phyloP scores from a whole-genome alignment of 805 yeast species.

The Saccharomycopsis sp. region DNA sequence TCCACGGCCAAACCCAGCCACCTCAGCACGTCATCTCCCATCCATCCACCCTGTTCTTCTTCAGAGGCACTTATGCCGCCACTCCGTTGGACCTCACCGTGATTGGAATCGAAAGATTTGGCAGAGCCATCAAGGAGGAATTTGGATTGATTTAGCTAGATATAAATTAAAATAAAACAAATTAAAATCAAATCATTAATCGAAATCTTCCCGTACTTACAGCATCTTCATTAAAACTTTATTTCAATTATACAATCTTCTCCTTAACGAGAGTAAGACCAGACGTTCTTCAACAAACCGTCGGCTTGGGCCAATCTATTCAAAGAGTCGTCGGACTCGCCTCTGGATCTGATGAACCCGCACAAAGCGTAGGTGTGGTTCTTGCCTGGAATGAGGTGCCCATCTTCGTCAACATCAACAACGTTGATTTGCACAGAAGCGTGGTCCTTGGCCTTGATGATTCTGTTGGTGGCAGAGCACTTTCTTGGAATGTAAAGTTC shows the following conservation, averaged over 20 bases:
- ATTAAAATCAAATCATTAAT: too few relatives aligned
- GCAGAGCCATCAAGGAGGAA: slow-evolving; percentile 51
- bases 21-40: slow-evolving; percentile 44
- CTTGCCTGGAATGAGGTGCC: slow-evolving; percentile 86
- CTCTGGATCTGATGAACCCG: slow-evolving; percentile 97
- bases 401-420: slow-evolving; percentile 96
- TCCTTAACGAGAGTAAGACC: slow-evolving; percentile 91
- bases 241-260: too few relatives aligned
- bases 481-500: slow-evolving; percentile 99
- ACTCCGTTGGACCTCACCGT: slow-evolving; percentile 59
- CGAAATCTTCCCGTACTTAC: too few relatives aligned
- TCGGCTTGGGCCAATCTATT: slow-evolving; percentile 99
- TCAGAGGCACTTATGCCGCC: slow-evolving; percentile 86
- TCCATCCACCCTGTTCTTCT: slow-evolving; percentile 44
- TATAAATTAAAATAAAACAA: neutral
- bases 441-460: slow-evolving; percentile 99
- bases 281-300: slow-evolving; percentile 94
- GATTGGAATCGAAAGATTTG: slow-evolving; percentile 58
- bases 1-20: slow-evolving; percentile 45
- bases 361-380: slow-evolving; percentile 92
- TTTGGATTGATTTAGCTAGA: slow-evolving; percentile 25
- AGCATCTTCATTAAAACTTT: slow-evolving; percentile 4
- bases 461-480: slow-evolving; percentile 99
- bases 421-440: slow-evolving; percentile 98
- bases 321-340: slow-evolving; percentile 98